Base-by-base conservation (phyloP, 2,329 filamentous ascomycete genomes). In the Hypocreales sp. region DNA sequence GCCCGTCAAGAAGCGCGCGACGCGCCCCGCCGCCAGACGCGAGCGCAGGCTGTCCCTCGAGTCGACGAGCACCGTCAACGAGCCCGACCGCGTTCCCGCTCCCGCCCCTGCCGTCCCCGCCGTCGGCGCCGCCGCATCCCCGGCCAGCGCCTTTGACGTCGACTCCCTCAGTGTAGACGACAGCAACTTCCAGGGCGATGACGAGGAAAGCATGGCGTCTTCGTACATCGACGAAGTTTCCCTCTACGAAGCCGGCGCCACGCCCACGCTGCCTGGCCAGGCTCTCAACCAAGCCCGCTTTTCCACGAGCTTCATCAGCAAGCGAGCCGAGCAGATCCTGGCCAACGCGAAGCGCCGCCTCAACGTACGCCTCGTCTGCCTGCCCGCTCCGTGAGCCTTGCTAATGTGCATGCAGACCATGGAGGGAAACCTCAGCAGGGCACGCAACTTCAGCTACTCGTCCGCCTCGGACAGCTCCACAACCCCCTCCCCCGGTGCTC, bases 291-390 rank as follows among this genome's bases (percentile, higher is more conserved):
- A 73, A 31, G 68, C 79, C 30, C 62, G 65, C 24, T 71, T 77
- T 41, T 81, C 81, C 4, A 81, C 79, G 26, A 73, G 67, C 11
- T 73, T 80, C 15, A 56, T 92, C 36, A 87, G 82, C 48, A 75
- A 77, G 39, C 72, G 83, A 41, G 86, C 86, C 2, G 86, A 94
- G 47, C 65, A 86, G 44, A 94, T 94, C 45, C 63, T 95, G 30
- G 82, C 84, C 30, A 93, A 92, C 53, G 87, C 87, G 18, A 94
- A 94, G 57, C 77, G 74, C 48, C 68, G 84, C 40, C 61, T 95
- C 34, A 90, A 81, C 46, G 83, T 92, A 63, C 50, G 80, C 55
- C 20, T 16, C 20, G 7, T 11, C 16, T 24, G 15, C 15, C 23
- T 17, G 14, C 11, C 23, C 27, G 8, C 22, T 5, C 14, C 14